Percentiles rank a stretch among this genome's conserved stretches.
Evolutionary conservation across 495 filamentous ascomycete genomes (phyloP).

Genomic region (Achaetomiella virescens): DNA sequence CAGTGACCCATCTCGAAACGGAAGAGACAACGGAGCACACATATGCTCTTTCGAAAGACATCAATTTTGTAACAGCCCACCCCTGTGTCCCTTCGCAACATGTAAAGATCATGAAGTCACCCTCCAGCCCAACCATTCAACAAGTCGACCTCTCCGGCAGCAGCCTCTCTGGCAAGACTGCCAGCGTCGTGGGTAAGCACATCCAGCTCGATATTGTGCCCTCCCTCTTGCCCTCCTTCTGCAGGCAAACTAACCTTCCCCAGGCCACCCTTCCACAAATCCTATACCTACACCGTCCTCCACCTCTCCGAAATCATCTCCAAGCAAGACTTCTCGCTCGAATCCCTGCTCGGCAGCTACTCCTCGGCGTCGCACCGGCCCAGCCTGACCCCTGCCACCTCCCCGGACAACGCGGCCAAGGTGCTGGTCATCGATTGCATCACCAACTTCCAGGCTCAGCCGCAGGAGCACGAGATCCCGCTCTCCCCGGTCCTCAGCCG

Average conservation of each 20-base stretch:
- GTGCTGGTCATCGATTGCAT: conserved; percentile 52
- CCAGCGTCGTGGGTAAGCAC: conserved; percentile 35
- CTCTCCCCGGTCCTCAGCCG: conserved; percentile 31
- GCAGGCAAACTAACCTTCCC: not conserved
- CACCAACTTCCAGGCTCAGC: conserved; percentile 39
- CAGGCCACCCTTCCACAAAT: conserved; percentile 60
- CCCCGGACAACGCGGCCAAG: conserved; percentile 27
- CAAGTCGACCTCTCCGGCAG: conserved; percentile 42
- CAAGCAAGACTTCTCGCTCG: conserved; percentile 34
- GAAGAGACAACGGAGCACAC: conserved; percentile 35
- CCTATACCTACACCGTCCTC: conserved; percentile 51
- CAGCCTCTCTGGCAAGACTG: conserved; percentile 35
- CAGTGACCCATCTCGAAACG: conserved; percentile 34
- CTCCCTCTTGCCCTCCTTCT: not conserved
- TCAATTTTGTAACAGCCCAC: conserved; percentile 60
- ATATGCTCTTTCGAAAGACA: conserved; percentile 52
- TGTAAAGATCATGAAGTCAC: conserved; percentile 42
- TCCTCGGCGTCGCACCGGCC: conserved; percentile 26
- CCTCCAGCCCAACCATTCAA: conserved; percentile 45
- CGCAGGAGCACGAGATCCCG: conserved; percentile 32
- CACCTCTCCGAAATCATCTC: conserved; percentile 47
- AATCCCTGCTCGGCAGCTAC: conserved; percentile 36
- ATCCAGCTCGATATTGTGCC: not conserved
- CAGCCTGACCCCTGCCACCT: conserved; percentile 22
- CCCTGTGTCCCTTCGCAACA: conserved; percentile 55